Percentiles rank a stretch among this genome's conserved stretches.
These are phyloP conservation scores for Laguncularia racemosa DNA, from an alignment of 345 rosid species.

Conservation along the genomic window DNA sequence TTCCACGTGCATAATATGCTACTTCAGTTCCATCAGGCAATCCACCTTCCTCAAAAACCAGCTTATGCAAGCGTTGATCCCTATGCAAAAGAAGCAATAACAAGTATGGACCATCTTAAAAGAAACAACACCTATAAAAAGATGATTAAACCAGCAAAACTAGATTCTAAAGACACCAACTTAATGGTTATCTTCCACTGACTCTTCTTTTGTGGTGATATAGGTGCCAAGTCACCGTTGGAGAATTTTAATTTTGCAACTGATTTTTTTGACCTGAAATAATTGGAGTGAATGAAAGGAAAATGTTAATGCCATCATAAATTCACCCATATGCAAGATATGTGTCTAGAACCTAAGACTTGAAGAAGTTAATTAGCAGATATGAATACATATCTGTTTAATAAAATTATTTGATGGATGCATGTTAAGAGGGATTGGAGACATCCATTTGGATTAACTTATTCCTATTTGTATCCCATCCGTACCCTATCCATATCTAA, in stretches of 20 bases:
- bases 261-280: conserved; percentile 40
- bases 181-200: conserved; percentile 25
- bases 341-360: background rate
- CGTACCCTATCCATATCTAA: too few species aligned
- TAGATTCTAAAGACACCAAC: conserved; percentile 16
- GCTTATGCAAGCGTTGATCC: conserved; percentile 76
- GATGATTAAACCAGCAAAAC: background rate
- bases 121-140: conserved; percentile 9
- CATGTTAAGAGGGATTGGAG: too few species aligned
- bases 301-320: background rate
- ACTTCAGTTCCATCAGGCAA: conserved; percentile 98
- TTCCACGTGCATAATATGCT: conserved; percentile 84
- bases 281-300: conserved; percentile 6
- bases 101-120: conserved; percentile 8
- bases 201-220: conserved; percentile 26
- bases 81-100: conserved; percentile 23
- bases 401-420: too few species aligned
- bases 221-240: conserved; percentile 22
- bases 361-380: background rate
- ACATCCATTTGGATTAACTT: too few species aligned
- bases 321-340: too few species aligned
- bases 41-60: conserved; percentile 78
- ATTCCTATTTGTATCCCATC: too few species aligned
- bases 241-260: conserved; percentile 21
- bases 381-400: too few species aligned